Conservation (phyloP, 371 early-diverging fungal genomes). For the Blastocladiella emersonii region DNA sequence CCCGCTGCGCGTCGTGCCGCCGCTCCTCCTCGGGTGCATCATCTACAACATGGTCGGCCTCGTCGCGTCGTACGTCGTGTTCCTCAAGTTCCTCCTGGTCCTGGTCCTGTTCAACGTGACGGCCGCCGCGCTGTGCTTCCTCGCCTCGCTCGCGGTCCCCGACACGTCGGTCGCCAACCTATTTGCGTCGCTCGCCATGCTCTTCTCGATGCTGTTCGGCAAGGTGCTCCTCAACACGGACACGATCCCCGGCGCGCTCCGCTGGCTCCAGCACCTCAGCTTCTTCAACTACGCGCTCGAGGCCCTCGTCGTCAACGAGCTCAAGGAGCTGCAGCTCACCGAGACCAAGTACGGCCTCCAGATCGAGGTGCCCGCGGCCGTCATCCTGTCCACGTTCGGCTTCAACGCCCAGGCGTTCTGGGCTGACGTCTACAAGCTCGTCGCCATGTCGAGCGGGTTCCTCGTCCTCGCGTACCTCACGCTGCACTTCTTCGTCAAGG, state of each 20-base stretch:
- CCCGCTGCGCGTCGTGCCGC: conserved; percentile 68
- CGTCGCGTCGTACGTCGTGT: conserved; percentile 44
- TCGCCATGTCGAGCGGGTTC: conserved; percentile 43
- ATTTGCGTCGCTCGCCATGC: conserved; percentile 57
- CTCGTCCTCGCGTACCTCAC: conserved; percentile 57
- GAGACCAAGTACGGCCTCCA: conserved; percentile 67
- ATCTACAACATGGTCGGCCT: conserved; percentile 80
- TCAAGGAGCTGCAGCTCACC: conserved; percentile 54
- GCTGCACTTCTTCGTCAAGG: conserved; percentile 72
- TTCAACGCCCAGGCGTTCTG: conserved; percentile 73
- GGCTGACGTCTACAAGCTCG: conserved; percentile 56
- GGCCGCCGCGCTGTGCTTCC: conserved; percentile 61
- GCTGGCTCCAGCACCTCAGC: conserved; percentile 64
- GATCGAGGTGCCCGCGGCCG: conserved; percentile 74
- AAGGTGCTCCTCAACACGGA: conserved; percentile 77
- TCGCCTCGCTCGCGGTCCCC: conserved; percentile 56
- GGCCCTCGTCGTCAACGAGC: conserved; percentile 73
- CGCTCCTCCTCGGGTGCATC: conserved; percentile 66
- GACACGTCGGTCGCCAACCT: conserved; percentile 69
- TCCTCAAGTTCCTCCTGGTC: conserved; percentile 67
- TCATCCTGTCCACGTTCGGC: conserved; percentile 77
- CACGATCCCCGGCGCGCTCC: conserved; percentile 55
- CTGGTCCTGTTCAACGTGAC: conserved; percentile 76
- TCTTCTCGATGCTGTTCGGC: conserved; percentile 82
- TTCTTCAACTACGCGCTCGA: conserved; percentile 85